Base-by-base conservation (phyloP, 257 asterid species). In the Nicotiana attenuata region DNA sequence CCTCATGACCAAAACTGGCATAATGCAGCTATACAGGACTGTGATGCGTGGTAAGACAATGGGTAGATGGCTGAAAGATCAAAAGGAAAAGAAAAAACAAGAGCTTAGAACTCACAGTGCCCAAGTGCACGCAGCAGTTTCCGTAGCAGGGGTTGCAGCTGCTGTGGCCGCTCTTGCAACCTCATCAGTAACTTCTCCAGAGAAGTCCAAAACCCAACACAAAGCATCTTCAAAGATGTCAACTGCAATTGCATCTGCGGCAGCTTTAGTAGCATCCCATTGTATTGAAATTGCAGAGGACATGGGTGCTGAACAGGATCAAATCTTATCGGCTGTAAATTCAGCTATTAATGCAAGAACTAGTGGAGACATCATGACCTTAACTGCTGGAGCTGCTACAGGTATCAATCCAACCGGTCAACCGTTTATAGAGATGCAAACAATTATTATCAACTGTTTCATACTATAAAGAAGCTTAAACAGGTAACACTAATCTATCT, bases 311-410 rank as follows among this genome's bases (percentile, higher is more conserved):
- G 89, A 89, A 68, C 97, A 85, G 33, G 95, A 90, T 6, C 97
- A 92, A 59, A 88, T 94, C 55, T 78, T 92, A 68, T 86, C 97
- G 19, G 89, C 86, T 5, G 94, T 94, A 52, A 85, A 83, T 33
- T 94, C 98, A 1, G 97, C 98, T 1, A 91, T 92, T 52, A 92
- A 87, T 69, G 92, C 94, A 20, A 90, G 90, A 85, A 94, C 92
- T 11, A 94, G 90, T 50, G 98, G 97, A 10, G 97, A 94, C 84
- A 90, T 94, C 78, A 90, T 94, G 98, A 81, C 97, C 28, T 90
- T 94, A 11, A 92, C 98, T 68, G 98, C 97, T 56, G 98, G 91
- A 20, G 98, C 98, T 81, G 97, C 98, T 47, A 94, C 98, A 83
- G 98, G 98, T 92, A 86, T 41, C 77, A 28, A 65, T 53, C 53